phyloP scores from a whole-genome alignment of 2,329 filamentous ascomycete genomes.

The Aureobasidium lini region DNA sequence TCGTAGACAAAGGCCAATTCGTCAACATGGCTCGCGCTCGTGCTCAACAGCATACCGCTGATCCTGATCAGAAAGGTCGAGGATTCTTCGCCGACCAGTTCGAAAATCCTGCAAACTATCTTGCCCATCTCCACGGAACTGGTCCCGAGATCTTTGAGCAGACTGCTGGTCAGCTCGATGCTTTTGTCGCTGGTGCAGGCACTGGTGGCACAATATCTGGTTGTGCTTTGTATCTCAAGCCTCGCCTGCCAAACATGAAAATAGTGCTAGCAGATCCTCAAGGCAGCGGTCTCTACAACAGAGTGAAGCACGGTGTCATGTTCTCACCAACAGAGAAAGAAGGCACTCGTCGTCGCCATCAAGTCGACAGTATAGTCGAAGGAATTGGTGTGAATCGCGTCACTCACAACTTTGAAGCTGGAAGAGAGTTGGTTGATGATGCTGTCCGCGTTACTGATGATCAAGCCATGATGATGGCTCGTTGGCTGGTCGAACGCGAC shows the following conservation, averaged over 20 bases:
- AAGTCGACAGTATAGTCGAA: conserved; percentile 94
- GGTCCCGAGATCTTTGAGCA: conserved; percentile 85
- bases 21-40: conserved; percentile 81
- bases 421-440: conserved; percentile 79
- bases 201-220: conserved; percentile 92
- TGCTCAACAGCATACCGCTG: conserved; percentile 63
- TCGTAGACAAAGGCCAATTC: conserved; percentile 88
- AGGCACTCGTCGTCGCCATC: conserved; percentile 78
- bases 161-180: conserved; percentile 65
- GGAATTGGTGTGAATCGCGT: conserved; percentile 91
- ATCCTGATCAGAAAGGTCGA: conserved; percentile 52
- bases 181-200: conserved; percentile 87
- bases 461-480: conserved; percentile 88
- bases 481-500: conserved; percentile 91
- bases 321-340: conserved; percentile 84
- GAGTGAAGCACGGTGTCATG: conserved; percentile 89
- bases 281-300: conserved; percentile 88
- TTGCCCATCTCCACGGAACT: conserved; percentile 72
- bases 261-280: conserved; percentile 89
- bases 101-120: conserved; percentile 82
- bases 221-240: conserved; percentile 75
- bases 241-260: conserved; percentile 53
- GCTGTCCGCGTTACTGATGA: conserved; percentile 81
- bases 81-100: conserved; percentile 98
- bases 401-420: conserved; percentile 88